A percentile compares a stretch with the other conserved stretches of the same genome.
phyloP scores from a whole-genome alignment of 805 yeast genomes.

The Kuraishia capsulata region DNA sequence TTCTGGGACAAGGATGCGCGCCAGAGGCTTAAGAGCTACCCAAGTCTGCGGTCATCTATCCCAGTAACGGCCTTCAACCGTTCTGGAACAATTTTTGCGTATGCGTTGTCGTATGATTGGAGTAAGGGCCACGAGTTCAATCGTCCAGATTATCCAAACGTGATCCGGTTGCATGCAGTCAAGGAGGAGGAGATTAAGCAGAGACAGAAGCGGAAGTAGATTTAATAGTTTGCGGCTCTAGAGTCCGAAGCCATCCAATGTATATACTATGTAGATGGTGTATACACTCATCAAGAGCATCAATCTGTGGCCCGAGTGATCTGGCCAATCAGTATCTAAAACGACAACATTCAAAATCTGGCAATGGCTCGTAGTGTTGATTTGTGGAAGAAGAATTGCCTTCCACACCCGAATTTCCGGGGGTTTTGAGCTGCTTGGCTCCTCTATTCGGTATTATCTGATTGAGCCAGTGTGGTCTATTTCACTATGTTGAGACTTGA shows the following conservation, averaged over 20 bases:
- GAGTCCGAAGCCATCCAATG: background rate
- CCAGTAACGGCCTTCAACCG: slow-evolving; percentile 76
- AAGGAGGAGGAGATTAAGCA: slow-evolving; percentile 80
- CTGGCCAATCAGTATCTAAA: background rate
- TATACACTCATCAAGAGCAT: background rate
- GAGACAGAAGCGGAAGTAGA: slow-evolving; percentile 22
- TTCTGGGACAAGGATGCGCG: slow-evolving; percentile 95
- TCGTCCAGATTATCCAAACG: slow-evolving; percentile 64
- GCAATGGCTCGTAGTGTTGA: too few relatives aligned
- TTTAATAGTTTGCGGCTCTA: too few relatives aligned
- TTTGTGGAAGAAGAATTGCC: too few relatives aligned
- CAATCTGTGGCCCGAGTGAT: background rate
- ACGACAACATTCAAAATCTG: too few relatives aligned
- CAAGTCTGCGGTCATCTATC: slow-evolving; percentile 57
- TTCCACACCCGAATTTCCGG: too few relatives aligned
- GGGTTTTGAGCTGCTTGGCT: too few relatives aligned
- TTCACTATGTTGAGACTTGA: too few relatives aligned
- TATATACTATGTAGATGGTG: background rate
- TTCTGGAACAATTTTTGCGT: slow-evolving; percentile 78
- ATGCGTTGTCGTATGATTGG: slow-evolving; percentile 95
- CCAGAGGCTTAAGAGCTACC: slow-evolving; percentile 77
- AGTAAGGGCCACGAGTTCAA: slow-evolving; percentile 79
- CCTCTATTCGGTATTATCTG: too few relatives aligned
- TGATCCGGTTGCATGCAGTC: slow-evolving; percentile 74
- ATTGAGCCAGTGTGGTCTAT: too few relatives aligned